Evolutionary conservation across 306 rosid species (phyloP), one percentile per base, ranked within the genome.

Genomic region (Prunus dulcis): DNA sequence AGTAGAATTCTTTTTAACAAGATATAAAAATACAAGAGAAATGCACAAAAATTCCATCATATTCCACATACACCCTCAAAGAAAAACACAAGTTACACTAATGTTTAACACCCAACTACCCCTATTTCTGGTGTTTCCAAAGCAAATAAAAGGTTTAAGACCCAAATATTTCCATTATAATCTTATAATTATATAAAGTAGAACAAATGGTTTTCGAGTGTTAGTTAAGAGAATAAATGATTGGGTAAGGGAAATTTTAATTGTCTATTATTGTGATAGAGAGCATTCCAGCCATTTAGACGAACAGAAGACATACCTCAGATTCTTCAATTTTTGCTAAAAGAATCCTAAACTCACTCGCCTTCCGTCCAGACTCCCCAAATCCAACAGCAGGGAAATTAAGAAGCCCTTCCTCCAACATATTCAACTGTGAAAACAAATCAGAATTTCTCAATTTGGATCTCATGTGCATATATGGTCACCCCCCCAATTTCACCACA

Each of bases 311-410:
- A 78, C 86, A 65, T 45, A 95, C 99, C 97, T 92, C 99, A 53
- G 99, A 88, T 83, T 92, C 97, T 83, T 95, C 99, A 80, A 95
- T 92, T 87, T 92, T 95, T 74, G 97, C 93, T 88, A 95, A 82
- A 63, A 92, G 93, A 84, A 89, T 90, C 86, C 97, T 89, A 83
- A 95, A 82, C 75, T 95, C 99, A 65, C 82, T 95, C 49, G 89
- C 84, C 74, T 86, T 95, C 80, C 96, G 97, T 68, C 97, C 97
- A 80, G 99, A 85, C 78, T 95, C 99, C 64, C 92, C 96, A 86
- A 95, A 95, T 75, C 99, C 99, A 77, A 88, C 90, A 58, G 78
- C 97, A 68, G 97, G 93, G 84, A 89, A 87, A 84, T 95, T 89
- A 82, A 92, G 87, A 80, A 95, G 96, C 72, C 99, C 98, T 84